These are phyloP conservation scores for Moelleriella libera DNA, from an alignment of 2,329 filamentous ascomycete species.

Conservation along the genomic window DNA sequence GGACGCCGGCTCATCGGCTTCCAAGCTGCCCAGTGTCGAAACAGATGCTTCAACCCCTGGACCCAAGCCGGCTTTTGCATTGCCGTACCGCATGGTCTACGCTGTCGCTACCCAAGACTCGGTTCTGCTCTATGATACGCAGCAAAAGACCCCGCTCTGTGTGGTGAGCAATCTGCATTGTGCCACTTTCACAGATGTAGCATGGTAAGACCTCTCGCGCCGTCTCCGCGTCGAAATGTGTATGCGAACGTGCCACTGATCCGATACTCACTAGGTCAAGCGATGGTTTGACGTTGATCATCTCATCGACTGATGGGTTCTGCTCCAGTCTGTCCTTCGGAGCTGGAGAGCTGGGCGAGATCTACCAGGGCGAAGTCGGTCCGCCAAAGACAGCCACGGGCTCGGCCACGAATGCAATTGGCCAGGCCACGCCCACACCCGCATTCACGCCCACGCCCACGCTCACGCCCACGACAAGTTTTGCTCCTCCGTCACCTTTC, in stretches of 20 bases:
- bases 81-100: constrained; percentile 91
- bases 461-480: constrained; percentile 54
- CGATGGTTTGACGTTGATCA: constrained; percentile 50
- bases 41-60: constrained; percentile 36
- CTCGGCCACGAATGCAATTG: constrained; percentile 17
- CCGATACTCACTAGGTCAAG: constrained; percentile 24
- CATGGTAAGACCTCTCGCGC: constrained; percentile 51
- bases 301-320: constrained; percentile 97
- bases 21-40: constrained; percentile 32
- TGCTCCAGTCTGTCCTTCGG: constrained; percentile 83
- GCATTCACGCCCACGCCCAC: constrained; percentile 58
- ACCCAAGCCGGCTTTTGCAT: constrained; percentile 59
- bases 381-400: constrained; percentile 23
- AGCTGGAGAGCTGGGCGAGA: constrained; percentile 69
- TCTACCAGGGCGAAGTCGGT: constrained; percentile 58
- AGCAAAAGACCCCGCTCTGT: constrained; percentile 86
- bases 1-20: constrained; percentile 34
- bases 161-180: constrained; percentile 95
- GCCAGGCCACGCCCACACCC: constrained; percentile 37
- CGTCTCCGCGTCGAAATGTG: background rate
- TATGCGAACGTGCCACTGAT: constrained; percentile 11
- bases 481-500: constrained; percentile 48
- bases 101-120: constrained; percentile 95
- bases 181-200: constrained; percentile 90
- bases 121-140: constrained; percentile 89